Evolutionary conservation across 176 grass and related monocot genomes (phyloP).

Genomic region (Saccharum spontaneum): DNA sequence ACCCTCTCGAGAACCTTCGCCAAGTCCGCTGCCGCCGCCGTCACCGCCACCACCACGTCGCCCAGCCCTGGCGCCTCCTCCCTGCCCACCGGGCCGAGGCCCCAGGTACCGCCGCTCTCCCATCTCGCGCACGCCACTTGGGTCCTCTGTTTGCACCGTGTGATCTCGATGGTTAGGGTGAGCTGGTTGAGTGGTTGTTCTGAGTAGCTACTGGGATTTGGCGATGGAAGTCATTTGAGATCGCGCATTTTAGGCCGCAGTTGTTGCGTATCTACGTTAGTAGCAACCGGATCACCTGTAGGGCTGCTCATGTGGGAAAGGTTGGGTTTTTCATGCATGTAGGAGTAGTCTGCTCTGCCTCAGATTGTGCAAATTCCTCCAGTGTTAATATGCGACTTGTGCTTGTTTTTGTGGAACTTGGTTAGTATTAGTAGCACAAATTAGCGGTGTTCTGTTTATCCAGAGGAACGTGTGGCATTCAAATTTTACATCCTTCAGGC

Average conservation of each 20-base stretch:
- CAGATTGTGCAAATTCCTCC: not conserved
- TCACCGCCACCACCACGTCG: slow-evolving; percentile 23
- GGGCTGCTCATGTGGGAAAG: not conserved
- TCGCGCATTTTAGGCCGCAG: not conserved
- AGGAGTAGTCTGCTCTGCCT: not conserved
- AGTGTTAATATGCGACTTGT: not conserved
- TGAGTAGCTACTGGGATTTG: not conserved
- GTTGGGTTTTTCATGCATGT: not conserved
- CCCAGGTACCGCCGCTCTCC: slow-evolving; percentile 44
- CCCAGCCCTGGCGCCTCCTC: not conserved
- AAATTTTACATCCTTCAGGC: not conserved
- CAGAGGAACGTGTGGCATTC: not conserved
- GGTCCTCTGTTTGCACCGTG: not conserved
- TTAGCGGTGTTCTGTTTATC: not conserved
- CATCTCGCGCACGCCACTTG: slow-evolving; percentile 3
- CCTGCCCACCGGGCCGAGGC: slow-evolving; percentile 16
- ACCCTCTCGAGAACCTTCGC: slow-evolving; percentile 45
- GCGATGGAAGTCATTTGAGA: not conserved
- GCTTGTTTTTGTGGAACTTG: not conserved
- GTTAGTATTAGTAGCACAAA: not conserved
- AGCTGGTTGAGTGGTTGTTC: not conserved
- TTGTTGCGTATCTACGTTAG: not conserved
- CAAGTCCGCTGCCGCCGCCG: slow-evolving; percentile 48
- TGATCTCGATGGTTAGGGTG: slow-evolving; percentile 31
- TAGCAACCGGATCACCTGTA: slow-evolving; percentile 5